Evolutionary conservation across 116 monocot genomes (phyloP), one percentile per base, ranked within the genome.

Genomic region (Posidonia oceanica): DNA sequence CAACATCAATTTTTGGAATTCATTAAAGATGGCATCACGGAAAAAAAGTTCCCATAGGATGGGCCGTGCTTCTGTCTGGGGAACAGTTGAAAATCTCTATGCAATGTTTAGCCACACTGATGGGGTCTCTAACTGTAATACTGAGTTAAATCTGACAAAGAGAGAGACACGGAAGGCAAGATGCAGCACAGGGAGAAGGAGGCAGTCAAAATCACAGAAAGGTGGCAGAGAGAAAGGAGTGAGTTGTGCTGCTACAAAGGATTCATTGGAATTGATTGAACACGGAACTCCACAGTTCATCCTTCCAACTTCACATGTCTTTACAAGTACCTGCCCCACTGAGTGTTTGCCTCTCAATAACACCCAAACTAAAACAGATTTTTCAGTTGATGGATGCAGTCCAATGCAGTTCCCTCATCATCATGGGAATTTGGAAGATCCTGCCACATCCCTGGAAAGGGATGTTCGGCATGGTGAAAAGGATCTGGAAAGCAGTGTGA

Each of bases 401-500:
- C 38, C 16, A 40, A 61, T 11, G 1, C 64, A 70, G 36, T 36
- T 39, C 21, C 52, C 64, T 39, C 59, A 44, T 39, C 57, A 40
- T 15, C 39, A 63, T 13, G 44, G 61, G 14, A 72, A 53, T 18
- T 68, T 66, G n/a, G 44, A 74, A 41, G 58, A 36, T 37, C 58
- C 66, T 36, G 2, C 16, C 3, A 37, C 23, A 14, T 39, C 64
- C n/a, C 40, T 52, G 40, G 75, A 39, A 40, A 54, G 20, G 8
- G 69, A 78, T 71, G 40, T 62, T 42, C 83, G 75, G 41, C 77
- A 75, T 48, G 68, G 72, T 17, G 90, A 94, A n/a, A 87, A 80
- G 64, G 90, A 85, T 64, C 64, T 80, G 72, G 88, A 88, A 21
- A 90, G 84, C 82, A 75, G 82, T 74, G 73, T 89, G 69, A 86